Conservation (phyloP, 768 basidiomycete genomes). For the Leccinum boreale region DNA sequence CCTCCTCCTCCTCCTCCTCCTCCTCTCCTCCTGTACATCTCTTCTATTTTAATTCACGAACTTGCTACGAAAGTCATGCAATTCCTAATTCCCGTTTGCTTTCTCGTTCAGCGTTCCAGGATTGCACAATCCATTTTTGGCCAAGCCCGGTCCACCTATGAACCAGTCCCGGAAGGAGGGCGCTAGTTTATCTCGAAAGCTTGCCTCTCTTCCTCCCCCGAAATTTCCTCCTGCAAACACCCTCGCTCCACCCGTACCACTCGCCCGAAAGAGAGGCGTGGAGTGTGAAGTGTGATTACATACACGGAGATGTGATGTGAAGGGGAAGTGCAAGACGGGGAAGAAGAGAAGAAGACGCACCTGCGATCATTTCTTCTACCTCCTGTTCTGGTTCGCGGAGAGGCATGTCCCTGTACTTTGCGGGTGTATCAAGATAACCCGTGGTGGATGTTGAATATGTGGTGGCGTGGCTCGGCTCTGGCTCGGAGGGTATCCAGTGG, state of each 20-base stretch:
- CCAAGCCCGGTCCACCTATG: constrained; percentile 15
- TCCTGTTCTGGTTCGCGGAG: constrained; percentile 35
- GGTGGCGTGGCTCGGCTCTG: constrained; percentile 52
- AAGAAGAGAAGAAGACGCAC: constrained; percentile 33
- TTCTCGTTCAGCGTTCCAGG: constrained; percentile 67
- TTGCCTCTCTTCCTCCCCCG: constrained; percentile 14
- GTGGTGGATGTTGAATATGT: constrained; percentile 51
- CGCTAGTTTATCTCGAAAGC: constrained; percentile 23
- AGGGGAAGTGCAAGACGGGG: constrained; percentile 12
- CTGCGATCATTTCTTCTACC: constrained; percentile 45
- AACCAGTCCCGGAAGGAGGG: constrained; percentile 25
- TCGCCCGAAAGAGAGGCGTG: constrained; percentile 57
- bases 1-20: background rate
- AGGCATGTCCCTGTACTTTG: constrained; percentile 50
- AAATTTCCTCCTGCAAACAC: constrained; percentile 12
- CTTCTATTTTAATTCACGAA: constrained; percentile 17
- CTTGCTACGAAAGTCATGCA: constrained; percentile 37
- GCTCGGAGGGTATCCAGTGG: constrained; percentile 60
- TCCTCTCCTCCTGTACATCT: background rate
- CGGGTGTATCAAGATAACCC: constrained; percentile 70
- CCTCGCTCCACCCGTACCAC: constrained; percentile 36
- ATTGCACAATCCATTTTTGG: constrained; percentile 61
- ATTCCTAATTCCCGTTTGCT: constrained; percentile 70
- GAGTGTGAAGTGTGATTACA: constrained; percentile 22
- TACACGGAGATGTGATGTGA: constrained; percentile 8